Evolutionary conservation across 257 asterid genomes (phyloP).

Genomic region (Solanum gandarillasii): DNA sequence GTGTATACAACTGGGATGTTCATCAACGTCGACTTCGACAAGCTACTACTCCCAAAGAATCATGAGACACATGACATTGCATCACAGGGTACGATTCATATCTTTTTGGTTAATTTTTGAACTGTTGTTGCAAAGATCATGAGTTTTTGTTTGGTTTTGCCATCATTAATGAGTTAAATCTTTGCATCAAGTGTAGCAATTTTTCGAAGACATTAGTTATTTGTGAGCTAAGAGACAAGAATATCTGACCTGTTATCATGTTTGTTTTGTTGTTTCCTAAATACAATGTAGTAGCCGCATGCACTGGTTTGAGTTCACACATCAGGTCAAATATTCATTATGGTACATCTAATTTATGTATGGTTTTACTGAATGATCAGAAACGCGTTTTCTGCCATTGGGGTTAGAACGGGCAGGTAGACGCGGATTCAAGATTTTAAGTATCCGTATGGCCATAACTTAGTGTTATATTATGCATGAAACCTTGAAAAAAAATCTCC

Average conservation of each 20-base stretch:
- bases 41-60: constrained; percentile 31
- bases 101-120: neutral
- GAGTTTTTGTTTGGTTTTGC: neutral
- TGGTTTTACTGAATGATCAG: neutral
- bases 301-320: neutral
- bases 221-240: neutral
- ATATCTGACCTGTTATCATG: neutral
- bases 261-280: neutral
- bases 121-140: neutral
- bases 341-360: neutral
- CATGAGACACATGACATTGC: constrained; percentile 9
- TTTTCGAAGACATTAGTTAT: neutral
- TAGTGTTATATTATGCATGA: neutral
- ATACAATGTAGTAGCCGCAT: neutral
- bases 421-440: neutral
- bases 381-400: neutral
- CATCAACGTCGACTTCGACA: constrained; percentile 78
- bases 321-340: neutral
- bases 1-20: constrained; percentile 93
- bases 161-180: neutral
- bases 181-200: neutral
- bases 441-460: neutral
- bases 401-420: neutral
- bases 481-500: too few relatives aligned
- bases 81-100: neutral